These are phyloP conservation scores for Tolypocladium ophioglossoides DNA, from an alignment of 2,329 filamentous ascomycete genomes.

Conservation along the genomic window DNA sequence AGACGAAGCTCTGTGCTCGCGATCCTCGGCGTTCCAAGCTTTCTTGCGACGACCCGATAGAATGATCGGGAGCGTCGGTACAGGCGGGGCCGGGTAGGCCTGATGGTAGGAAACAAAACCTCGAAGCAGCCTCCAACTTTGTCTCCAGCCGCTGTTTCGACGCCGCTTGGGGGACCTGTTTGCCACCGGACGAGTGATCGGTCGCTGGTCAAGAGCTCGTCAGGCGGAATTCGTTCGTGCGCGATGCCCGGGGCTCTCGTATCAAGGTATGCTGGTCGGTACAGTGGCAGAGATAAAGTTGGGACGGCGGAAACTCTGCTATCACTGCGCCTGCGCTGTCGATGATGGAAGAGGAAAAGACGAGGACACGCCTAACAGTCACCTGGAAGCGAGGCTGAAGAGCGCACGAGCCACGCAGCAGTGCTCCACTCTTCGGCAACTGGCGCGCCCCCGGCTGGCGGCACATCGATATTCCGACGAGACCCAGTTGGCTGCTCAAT, in stretches of 20 bases:
- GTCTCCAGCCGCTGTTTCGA: neutral
- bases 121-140: neutral
- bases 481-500: neutral
- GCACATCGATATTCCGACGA: neutral
- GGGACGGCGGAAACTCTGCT: neutral
- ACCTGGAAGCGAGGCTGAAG: neutral
- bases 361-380: neutral
- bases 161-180: neutral
- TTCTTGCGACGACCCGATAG: slow-evolving; percentile 6
- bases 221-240: neutral
- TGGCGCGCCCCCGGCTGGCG: neutral
- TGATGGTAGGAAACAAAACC: slow-evolving; percentile 2
- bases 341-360: neutral
- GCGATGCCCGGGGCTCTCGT: neutral
- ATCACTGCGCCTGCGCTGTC: neutral
- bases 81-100: slow-evolving; percentile 1
- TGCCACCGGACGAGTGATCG: neutral
- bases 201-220: neutral
- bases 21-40: slow-evolving; percentile 15
- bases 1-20: slow-evolving; percentile 58
- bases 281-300: neutral
- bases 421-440: neutral
- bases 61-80: slow-evolving; percentile 4
- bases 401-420: neutral
- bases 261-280: neutral